Percentiles rank a stretch among this genome's conserved stretches.
Evolutionary conservation across 75 land plant genomes (phyloP).

Genomic region (Picea glauca): DNA sequence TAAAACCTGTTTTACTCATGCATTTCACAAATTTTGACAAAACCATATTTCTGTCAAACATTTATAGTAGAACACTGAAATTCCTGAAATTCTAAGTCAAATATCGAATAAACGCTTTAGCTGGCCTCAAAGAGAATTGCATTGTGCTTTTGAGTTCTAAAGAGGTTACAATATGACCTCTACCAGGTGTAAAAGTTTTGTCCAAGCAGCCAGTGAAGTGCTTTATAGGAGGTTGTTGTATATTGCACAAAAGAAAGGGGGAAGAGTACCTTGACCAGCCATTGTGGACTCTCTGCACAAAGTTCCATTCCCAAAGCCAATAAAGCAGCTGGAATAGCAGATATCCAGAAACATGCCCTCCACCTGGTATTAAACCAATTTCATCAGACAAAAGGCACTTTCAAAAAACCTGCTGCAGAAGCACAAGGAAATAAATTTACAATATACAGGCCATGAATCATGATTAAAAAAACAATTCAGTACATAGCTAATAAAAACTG

Average conservation of each 20-base stretch:
- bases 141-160: neutral
- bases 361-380: constrained; percentile 53
- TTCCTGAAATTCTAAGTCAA: neutral
- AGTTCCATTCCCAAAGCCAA: constrained; percentile 80
- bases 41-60: neutral
- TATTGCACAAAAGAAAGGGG: neutral
- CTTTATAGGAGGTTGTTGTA: neutral
- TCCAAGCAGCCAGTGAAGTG: neutral
- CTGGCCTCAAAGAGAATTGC: neutral
- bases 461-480: neutral
- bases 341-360: constrained; percentile 89
- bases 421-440: neutral
- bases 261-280: constrained; percentile 84
- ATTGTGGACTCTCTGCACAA: constrained; percentile 93
- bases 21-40: neutral
- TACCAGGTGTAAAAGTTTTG: neutral
- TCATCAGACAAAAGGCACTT: neutral
- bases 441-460: neutral
- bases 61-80: neutral
- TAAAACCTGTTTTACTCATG: neutral
- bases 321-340: constrained; percentile 68
- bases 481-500: neutral
- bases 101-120: neutral
- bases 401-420: neutral
- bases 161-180: neutral